Base-by-base conservation (phyloP, 441 rosid species). In the Gossypium schwendimanii region DNA sequence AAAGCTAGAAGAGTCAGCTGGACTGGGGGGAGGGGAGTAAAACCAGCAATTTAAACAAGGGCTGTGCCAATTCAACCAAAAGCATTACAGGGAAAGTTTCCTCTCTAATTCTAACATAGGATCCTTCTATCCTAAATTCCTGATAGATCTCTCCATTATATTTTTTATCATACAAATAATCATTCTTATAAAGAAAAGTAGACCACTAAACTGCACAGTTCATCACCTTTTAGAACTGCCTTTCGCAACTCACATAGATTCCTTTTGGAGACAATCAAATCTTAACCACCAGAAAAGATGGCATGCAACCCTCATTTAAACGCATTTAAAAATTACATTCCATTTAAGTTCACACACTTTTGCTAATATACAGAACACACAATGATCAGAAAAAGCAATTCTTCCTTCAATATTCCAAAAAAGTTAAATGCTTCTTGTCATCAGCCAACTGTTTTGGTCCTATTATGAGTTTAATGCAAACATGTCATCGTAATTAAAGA, bases 1-100 rank as follows among this genome's bases (percentile, higher is more conserved):
- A 61, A 61, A 33, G 66, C 66, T 61, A 61, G 23, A 36, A 31
- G 65, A 61, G 66, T 61, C 33, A 41, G 47, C 47, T 41, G 47
- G 47, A 41, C 14, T 10, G 14, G 12, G 5, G 41, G 44, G 23
- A 61, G 12, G 11, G 39, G 14, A 33, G 21, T 33, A 8, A 58
- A 18, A 61, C 44, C 17, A 33, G 47, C 47, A 33, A 7, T 18
- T 36, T 33, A 36, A 36, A 33, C 49, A 62, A 33, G 66, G 66
- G 66, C 24, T 36, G 45, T 62, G 49, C 45, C 49, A 62, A 62
- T 36, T 33, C 45, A 18, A 11, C 24, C 66, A 61, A 61, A 61
- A 47, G 17, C 39, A 47, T 66, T 49, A 26, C 21, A 49, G 44
- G 23, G n/a, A 31, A 66, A 49, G 71, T 66, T 47, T 23, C 36